These are phyloP conservation scores for Copromyces sp. DNA, from an alignment of 495 filamentous ascomycete species.

Conservation along the genomic window DNA sequence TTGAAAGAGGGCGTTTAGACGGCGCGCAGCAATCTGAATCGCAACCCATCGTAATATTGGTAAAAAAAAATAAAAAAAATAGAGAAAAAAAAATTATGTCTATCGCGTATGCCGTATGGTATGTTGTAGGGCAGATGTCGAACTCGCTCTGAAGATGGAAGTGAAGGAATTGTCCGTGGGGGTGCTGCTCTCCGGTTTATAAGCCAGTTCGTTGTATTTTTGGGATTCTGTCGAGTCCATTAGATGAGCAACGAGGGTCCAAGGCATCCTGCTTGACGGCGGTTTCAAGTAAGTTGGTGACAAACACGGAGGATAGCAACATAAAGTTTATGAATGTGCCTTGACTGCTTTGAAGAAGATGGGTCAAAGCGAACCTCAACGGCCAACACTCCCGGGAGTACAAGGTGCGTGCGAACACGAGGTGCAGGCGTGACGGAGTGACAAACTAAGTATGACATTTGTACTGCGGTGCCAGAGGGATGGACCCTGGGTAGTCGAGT, in stretches of 20 bases:
- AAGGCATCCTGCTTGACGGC: background rate
- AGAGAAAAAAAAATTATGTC: background rate
- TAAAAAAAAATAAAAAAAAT: background rate
- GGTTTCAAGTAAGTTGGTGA: background rate
- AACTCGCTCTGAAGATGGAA: background rate
- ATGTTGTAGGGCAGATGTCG: background rate
- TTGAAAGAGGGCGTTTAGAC: background rate
- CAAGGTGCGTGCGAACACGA: background rate
- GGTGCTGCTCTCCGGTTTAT: background rate
- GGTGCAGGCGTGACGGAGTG: background rate
- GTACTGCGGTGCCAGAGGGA: background rate
- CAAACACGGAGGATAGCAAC: background rate
- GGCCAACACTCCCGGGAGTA: background rate
- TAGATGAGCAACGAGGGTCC: background rate
- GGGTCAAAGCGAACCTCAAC: background rate
- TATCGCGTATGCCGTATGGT: background rate
- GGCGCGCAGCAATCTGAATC: conserved; percentile 12
- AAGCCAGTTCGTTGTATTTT: background rate
- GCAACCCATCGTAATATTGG: conserved; percentile 10
- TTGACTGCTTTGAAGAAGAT: background rate
- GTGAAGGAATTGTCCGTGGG: background rate
- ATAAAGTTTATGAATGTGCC: background rate
- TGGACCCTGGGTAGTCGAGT: background rate
- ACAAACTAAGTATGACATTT: too few species aligned
- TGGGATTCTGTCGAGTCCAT: background rate